Conservation (phyloP, 805 yeast genomes). For the Kuraishia ogatae region DNA sequence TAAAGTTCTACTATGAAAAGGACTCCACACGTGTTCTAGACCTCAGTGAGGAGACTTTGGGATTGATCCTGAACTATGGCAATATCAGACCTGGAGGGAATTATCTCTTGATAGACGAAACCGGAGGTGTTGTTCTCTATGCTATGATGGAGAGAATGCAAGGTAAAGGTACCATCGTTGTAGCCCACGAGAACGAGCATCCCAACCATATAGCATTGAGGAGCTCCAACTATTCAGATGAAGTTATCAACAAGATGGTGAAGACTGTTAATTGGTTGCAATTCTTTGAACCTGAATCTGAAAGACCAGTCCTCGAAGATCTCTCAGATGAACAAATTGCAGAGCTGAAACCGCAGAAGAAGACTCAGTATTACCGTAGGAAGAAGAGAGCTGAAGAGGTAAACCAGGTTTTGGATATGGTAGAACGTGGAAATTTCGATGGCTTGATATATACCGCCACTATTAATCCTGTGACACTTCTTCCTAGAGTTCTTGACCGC, state of each 20-base stretch:
- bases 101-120: slow-evolving; percentile 83
- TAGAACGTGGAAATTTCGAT: slow-evolving; percentile 53
- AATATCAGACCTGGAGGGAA: slow-evolving; percentile 86
- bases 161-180: slow-evolving; percentile 60
- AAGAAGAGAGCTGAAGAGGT: slow-evolving; percentile 45
- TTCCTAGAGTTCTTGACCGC: slow-evolving; percentile 52
- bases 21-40: slow-evolving; percentile 68
- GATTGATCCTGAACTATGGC: slow-evolving; percentile 66
- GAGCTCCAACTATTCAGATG: slow-evolving; percentile 55
- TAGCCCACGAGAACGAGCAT: slow-evolving; percentile 90
- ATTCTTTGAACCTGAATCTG: slow-evolving; percentile 68
- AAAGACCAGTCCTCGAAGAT: slow-evolving; percentile 32
- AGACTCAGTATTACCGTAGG: slow-evolving; percentile 60
- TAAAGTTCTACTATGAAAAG: slow-evolving; percentile 70
- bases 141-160: slow-evolving; percentile 88
- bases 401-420: slow-evolving; percentile 39
- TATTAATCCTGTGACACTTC: slow-evolving; percentile 54
- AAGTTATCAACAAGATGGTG: slow-evolving; percentile 43
- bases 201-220: slow-evolving; percentile 68
- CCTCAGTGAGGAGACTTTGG: slow-evolving; percentile 78
- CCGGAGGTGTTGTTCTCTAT: slow-evolving; percentile 84
- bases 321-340: slow-evolving; percentile 43
- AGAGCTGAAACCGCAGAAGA: slow-evolving; percentile 49
- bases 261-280: slow-evolving; percentile 72
- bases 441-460: slow-evolving; percentile 70